Conservation (phyloP, 768 basidiomycete species). For the Mycena haematopus region DNA sequence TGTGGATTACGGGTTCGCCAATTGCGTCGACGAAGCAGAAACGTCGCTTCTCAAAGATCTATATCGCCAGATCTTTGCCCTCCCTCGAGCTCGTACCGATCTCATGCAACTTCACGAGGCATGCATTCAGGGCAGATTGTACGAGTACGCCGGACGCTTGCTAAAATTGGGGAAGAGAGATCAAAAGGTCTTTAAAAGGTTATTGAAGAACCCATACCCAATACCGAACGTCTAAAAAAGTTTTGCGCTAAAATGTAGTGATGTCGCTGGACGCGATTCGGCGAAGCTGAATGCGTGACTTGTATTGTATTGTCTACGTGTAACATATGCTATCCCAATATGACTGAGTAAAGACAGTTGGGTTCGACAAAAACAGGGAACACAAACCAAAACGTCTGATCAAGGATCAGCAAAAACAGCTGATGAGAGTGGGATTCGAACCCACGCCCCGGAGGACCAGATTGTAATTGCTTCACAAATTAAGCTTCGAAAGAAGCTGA, state of each 20-base stretch:
- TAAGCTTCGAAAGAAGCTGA: constrained; percentile 10
- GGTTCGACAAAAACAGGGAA: too few relatives aligned
- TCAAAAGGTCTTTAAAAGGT: neutral
- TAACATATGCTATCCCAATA: too few relatives aligned
- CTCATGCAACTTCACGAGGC: constrained; percentile 6
- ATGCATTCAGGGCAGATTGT: constrained; percentile 7
- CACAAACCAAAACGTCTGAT: too few relatives aligned
- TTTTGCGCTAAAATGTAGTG: too few relatives aligned
- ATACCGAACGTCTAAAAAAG: neutral
- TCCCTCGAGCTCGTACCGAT: neutral
- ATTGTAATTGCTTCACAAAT: too few relatives aligned
- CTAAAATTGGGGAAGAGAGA: constrained; percentile 1
- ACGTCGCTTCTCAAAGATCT: neutral
- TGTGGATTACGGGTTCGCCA: constrained; percentile 6
- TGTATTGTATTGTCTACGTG: too few relatives aligned
- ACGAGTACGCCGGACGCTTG: neutral
- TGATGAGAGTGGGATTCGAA: constrained; percentile 63
- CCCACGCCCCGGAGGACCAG: constrained; percentile 48
- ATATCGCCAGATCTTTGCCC: constrained; percentile 5
- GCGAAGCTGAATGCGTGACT: too few relatives aligned
- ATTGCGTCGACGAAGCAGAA: constrained; percentile 3
- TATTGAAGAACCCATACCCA: constrained; percentile 8
- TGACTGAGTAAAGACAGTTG: too few relatives aligned
- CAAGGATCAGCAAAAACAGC: too few relatives aligned
- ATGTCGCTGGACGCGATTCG: too few relatives aligned